phyloP scores from a whole-genome alignment of 768 basidiomycete genomes.

The Mrakia gelida region DNA sequence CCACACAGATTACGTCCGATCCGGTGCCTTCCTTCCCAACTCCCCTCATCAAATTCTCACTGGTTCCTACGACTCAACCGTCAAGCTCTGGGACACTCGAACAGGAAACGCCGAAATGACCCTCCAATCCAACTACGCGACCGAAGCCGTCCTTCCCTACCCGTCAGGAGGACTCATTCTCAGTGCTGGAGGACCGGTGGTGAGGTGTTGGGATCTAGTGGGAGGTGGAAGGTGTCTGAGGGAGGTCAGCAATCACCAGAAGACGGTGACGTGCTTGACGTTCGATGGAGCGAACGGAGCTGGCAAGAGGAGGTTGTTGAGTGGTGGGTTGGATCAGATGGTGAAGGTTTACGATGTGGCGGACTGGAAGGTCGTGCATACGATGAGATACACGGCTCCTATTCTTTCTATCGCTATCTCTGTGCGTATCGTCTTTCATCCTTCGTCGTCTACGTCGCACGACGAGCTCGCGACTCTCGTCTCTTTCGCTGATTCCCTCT shows the following conservation, averaged over 20 bases:
- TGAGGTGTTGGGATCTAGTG: constrained; percentile 91
- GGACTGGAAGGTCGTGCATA: constrained; percentile 88
- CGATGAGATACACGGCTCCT: constrained; percentile 96
- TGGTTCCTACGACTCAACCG: constrained; percentile 90
- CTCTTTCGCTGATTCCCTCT: neutral
- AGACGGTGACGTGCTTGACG: constrained; percentile 84
- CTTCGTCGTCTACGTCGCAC: too few species aligned
- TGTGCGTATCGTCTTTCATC: constrained; percentile 51
- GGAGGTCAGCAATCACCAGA: constrained; percentile 95
- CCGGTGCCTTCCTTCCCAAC: constrained; percentile 76
- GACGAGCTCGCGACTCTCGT: neutral
- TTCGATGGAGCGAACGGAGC: constrained; percentile 55
- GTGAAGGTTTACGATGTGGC: constrained; percentile 97
- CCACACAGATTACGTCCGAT: constrained; percentile 94
- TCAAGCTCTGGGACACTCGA: constrained; percentile 79
- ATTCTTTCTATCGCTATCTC: constrained; percentile 85
- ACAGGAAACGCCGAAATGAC: constrained; percentile 65
- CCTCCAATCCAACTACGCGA: constrained; percentile 56
- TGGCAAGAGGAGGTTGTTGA: constrained; percentile 70
- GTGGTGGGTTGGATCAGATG: constrained; percentile 92
- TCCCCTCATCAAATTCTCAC: constrained; percentile 82
- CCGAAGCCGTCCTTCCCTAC: constrained; percentile 90
- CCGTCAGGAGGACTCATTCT: constrained; percentile 69
- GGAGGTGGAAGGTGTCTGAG: constrained; percentile 82
- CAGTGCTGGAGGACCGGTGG: constrained; percentile 83